Conservation (phyloP, 179 eudicot species). For the Actinidia arguta region DNA sequence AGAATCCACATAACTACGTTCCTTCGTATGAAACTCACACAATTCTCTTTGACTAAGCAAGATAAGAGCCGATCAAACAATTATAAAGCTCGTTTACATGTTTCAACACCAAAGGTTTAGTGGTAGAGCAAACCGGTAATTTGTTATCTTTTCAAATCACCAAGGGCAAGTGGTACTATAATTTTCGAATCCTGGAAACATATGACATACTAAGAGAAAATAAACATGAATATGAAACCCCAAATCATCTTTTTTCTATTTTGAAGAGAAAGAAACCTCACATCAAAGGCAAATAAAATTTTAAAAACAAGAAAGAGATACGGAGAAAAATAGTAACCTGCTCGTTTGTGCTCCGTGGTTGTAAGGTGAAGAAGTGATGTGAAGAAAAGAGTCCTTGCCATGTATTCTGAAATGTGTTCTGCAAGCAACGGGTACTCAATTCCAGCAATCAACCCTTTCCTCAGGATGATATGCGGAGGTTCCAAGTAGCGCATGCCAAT, state of each 20-base stretch:
- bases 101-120: neutral
- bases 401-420: conserved; percentile 80
- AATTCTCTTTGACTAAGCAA: neutral
- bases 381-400: conserved; percentile 81
- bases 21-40: neutral
- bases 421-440: conserved; percentile 87
- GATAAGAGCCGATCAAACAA: neutral
- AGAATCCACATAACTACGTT: neutral
- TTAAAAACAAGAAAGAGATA: neutral
- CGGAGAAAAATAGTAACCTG: conserved; percentile 44
- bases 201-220: neutral
- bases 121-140: neutral
- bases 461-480: conserved; percentile 93
- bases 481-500: conserved; percentile 96
- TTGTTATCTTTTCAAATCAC: neutral
- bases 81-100: neutral
- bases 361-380: conserved; percentile 88
- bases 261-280: neutral
- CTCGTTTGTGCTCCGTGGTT: conserved; percentile 81
- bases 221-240: neutral
- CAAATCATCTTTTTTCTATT: neutral
- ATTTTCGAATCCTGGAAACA: neutral
- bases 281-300: neutral
- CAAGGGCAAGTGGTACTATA: neutral
- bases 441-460: conserved; percentile 95